Base-by-base conservation (phyloP, 2,329 filamentous ascomycete genomes). In the Fusarium musae region DNA sequence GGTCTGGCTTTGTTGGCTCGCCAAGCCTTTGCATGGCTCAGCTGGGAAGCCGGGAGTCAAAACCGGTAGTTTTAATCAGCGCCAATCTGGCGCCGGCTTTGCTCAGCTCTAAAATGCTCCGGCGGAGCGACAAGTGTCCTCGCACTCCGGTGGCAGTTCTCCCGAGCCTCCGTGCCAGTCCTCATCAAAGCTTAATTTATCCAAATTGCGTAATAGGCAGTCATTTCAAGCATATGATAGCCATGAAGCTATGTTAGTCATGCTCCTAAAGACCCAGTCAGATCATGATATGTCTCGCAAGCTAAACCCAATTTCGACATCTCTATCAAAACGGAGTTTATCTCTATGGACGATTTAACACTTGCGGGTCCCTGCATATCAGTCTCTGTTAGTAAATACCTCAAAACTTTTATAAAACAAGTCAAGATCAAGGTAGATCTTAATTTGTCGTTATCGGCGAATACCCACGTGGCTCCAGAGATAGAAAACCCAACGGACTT, bases 401-500 rank as follows among this genome's bases (percentile, higher is more conserved):
- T 28, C 23, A 28, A 11, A 9, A 0, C 12, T 2, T 11, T 4
- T 3, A 2, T 5, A 4, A 53, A 37, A 11, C 1, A 1, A 9
- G 34, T 28, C 19, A 30, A 54, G 23, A 5, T 3, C 13, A n/a
- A 54, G 34, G 50, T 54, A 54, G 34, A 54, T 54, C 50, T 13
- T 40, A 54, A 54, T 40, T 28, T 39, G 19, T 12, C 3, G 1
- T 40, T 40, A 30, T 39, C 23, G 19, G 23, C 19, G 17, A 53
- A 53, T 53, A 34, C 50, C 23, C 23, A 39, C 19, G 23, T 26
- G 50, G 34, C 23, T 21, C 49, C 16, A 36, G 17, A 37, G 23
- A 53, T 21, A 28, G 21, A 53, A 52, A 17, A 13, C 5, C 50
- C 34, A 28, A n/a, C 50, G 23, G 50, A 19, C 50, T 40, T 54